A percentile compares a stretch with the other conserved stretches of the same genome.
Evolutionary conservation across 345 rosid species (phyloP).

Genomic region (Pistacia vera): DNA sequence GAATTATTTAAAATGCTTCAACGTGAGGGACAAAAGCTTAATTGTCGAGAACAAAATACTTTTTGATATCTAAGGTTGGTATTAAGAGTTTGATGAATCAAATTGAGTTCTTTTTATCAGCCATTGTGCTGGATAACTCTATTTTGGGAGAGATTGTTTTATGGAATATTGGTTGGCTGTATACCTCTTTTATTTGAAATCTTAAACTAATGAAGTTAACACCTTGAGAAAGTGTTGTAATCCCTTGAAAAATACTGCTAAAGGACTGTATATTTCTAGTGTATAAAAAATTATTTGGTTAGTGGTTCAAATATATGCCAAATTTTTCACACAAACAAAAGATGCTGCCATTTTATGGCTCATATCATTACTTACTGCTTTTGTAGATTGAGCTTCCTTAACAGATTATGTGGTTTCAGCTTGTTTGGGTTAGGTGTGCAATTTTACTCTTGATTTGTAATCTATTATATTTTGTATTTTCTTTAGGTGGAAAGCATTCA

Average conservation of each 20-base stretch:
- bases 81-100: neutral
- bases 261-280: neutral
- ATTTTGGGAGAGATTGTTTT: neutral
- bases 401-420: conserved; percentile 4
- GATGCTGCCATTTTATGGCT: neutral
- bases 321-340: neutral
- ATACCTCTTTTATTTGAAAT: neutral
- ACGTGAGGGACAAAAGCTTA: neutral
- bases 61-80: neutral
- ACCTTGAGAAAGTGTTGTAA: neutral
- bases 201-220: neutral
- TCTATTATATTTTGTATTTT: conserved; percentile 9
- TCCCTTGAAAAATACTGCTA: neutral
- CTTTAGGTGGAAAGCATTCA: conserved; percentile 86
- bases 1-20: neutral
- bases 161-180: neutral
- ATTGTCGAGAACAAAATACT: neutral
- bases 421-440: conserved; percentile 4
- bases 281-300: neutral
- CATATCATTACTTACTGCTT: neutral
- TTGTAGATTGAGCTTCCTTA: neutral
- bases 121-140: neutral
- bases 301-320: neutral
- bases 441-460: neutral
- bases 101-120: neutral